Conservation (phyloP, 768 basidiomycete species). For the Tephrocybe rancida region DNA sequence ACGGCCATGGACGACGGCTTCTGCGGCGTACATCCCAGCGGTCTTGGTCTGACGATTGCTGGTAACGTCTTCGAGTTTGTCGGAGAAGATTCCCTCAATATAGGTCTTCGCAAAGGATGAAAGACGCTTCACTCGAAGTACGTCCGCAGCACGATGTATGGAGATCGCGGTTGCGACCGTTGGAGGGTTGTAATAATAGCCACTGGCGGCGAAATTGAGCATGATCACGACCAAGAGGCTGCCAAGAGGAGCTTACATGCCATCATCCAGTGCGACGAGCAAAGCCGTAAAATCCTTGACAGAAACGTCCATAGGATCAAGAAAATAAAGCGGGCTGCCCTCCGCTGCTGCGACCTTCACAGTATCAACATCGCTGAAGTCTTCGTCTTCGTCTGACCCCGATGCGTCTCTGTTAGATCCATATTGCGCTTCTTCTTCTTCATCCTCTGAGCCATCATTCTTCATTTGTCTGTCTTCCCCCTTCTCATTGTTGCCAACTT, state of each 20-base stretch:
- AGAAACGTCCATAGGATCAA: neutral
- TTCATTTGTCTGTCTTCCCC: neutral
- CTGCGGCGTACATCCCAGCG: slow-evolving; percentile 20
- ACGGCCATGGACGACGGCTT: slow-evolving; percentile 32
- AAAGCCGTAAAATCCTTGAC: slow-evolving; percentile 18
- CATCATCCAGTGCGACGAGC: slow-evolving; percentile 20
- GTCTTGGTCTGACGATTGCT: neutral
- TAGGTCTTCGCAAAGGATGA: slow-evolving; percentile 24
- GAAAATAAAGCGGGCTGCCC: slow-evolving; percentile 7
- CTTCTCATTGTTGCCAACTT: too few species aligned
- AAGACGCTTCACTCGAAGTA: slow-evolving; percentile 28
- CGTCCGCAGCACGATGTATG: slow-evolving; percentile 34
- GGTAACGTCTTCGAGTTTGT: slow-evolving; percentile 11
- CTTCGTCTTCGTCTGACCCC: neutral
- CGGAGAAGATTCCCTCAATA: slow-evolving; percentile 31
- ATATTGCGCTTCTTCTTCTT: neutral
- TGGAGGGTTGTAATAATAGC: slow-evolving; percentile 22
- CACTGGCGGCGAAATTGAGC: slow-evolving; percentile 11
- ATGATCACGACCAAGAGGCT: neutral
- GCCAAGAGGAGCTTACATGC: slow-evolving; percentile 19
- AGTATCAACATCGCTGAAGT: neutral
- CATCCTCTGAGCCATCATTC: neutral
- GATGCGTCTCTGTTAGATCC: neutral
- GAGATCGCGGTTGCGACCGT: slow-evolving; percentile 27
- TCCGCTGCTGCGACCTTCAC: slow-evolving; percentile 6